A percentile compares a stretch with the other conserved stretches of the same genome.
phyloP scores from a whole-genome alignment of 2,329 filamentous ascomycete genomes.

The Stromatinia cepivora region DNA sequence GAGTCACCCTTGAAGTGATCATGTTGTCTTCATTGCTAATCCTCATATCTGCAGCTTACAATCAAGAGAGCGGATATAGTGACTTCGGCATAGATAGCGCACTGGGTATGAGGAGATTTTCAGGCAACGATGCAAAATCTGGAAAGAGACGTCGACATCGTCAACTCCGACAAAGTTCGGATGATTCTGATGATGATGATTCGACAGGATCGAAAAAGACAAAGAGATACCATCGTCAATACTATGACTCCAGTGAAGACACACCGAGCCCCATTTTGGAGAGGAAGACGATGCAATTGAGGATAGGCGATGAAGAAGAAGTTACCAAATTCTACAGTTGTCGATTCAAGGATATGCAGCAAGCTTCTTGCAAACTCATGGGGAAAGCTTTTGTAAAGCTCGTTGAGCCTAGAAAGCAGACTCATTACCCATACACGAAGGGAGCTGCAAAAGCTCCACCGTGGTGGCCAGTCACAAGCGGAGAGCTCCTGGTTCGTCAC shows the following conservation, averaged over 20 bases:
- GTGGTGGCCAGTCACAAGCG: constrained; percentile 64
- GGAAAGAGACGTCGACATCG: constrained; percentile 24
- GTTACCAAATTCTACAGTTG: constrained; percentile 62
- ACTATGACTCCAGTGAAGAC: constrained; percentile 29
- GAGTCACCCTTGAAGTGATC: neutral
- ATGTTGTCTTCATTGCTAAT: constrained; percentile 9
- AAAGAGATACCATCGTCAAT: constrained; percentile 29
- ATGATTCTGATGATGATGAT: constrained; percentile 35
- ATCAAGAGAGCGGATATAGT: constrained; percentile 28
- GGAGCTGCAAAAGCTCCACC: constrained; percentile 61
- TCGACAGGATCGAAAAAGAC: constrained; percentile 29
- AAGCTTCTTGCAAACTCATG: constrained; percentile 69
- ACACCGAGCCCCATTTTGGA: constrained; percentile 27
- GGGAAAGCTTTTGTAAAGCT: constrained; percentile 75
- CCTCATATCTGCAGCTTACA: constrained; percentile 26
- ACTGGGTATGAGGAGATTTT: constrained; percentile 25
- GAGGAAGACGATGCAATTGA: constrained; percentile 43
- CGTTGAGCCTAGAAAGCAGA: constrained; percentile 76
- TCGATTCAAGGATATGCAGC: constrained; percentile 66
- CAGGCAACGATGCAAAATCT: constrained; percentile 28
- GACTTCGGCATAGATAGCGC: constrained; percentile 30
- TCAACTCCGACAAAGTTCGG: constrained; percentile 28
- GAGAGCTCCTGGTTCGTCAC: constrained; percentile 60
- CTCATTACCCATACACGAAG: constrained; percentile 70
- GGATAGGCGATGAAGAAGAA: constrained; percentile 54